Percentiles rank a stretch among this genome's conserved stretches.
Conservation (phyloP, 2,329 filamentous ascomycete genomes). For the Didymellaceae sp. region DNA sequence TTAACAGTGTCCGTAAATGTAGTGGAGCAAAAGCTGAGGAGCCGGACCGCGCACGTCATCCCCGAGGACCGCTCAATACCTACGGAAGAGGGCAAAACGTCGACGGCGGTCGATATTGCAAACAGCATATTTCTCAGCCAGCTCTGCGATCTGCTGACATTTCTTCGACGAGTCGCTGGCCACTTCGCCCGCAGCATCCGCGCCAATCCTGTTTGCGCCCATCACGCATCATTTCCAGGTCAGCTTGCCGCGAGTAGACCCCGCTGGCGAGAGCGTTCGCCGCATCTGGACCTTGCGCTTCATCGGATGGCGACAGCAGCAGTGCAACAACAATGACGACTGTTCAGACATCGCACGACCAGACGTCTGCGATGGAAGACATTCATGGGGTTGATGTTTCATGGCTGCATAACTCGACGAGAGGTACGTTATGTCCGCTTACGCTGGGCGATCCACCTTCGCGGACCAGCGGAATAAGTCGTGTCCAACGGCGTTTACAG, state of each 20-base stretch:
- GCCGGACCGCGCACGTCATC: constrained; percentile 24
- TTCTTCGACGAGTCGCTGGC: constrained; percentile 14
- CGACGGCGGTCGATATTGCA: constrained; percentile 21
- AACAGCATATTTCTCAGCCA: constrained; percentile 14
- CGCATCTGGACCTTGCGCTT: constrained; percentile 15
- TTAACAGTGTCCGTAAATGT: not conserved
- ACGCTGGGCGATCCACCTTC: constrained; percentile 29
- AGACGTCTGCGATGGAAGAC: constrained; percentile 69
- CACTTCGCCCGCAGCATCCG: constrained; percentile 4
- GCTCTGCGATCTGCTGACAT: constrained; percentile 18
- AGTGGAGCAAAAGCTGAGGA: constrained; percentile 20
- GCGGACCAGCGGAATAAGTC: constrained; percentile 25
- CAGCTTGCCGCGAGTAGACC: constrained; percentile 29
- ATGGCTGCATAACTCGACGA: constrained; percentile 86
- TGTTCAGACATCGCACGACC: constrained; percentile 27
- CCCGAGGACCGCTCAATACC: constrained; percentile 5
- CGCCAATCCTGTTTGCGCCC: constrained; percentile 13
- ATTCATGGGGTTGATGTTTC: constrained; percentile 85
- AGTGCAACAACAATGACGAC: constrained; percentile 33
- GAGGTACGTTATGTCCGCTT: constrained; percentile 63
- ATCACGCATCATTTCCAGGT: constrained; percentile 13
- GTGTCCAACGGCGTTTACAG: constrained; percentile 1
- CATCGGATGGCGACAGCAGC: constrained; percentile 35
- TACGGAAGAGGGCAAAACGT: constrained; percentile 9
- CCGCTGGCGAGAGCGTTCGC: constrained; percentile 38